A percentile compares a stretch with the other conserved stretches of the same genome.
These are phyloP conservation scores for Drechslerella dactyloides DNA, from an alignment of 2,329 filamentous ascomycete species.

Conservation along the genomic window DNA sequence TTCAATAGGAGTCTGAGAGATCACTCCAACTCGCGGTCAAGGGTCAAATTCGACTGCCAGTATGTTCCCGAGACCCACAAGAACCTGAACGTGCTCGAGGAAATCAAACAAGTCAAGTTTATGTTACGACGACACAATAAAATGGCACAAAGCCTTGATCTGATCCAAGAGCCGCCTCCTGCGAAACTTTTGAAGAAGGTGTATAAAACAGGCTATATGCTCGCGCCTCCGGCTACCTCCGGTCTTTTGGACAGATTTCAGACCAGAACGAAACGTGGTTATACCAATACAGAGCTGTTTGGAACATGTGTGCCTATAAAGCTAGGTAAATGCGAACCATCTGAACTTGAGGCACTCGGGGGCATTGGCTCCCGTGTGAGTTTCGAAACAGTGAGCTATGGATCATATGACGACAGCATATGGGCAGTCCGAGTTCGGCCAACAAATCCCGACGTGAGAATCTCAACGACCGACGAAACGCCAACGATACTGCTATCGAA, in stretches of 20 bases:
- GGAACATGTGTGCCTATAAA: constrained; percentile 55
- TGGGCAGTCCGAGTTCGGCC: constrained; percentile 86
- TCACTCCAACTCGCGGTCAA: constrained; percentile 61
- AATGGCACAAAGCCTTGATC: constrained; percentile 59
- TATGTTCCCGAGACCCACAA: constrained; percentile 77
- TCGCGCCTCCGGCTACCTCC: constrained; percentile 59
- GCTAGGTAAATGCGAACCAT: constrained; percentile 65
- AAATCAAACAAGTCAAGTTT: constrained; percentile 83
- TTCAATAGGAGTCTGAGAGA: constrained; percentile 70
- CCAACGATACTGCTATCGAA: constrained; percentile 30
- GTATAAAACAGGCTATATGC: constrained; percentile 90
- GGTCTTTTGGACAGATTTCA: constrained; percentile 49
- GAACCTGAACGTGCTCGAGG: constrained; percentile 75
- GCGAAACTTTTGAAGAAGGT: constrained; percentile 83
- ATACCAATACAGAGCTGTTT: constrained; percentile 72
- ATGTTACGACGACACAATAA: constrained; percentile 88
- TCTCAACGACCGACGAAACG: constrained; percentile 13
- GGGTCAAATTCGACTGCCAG: constrained; percentile 77
- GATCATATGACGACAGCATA: constrained; percentile 76
- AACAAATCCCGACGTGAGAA: constrained; percentile 68
- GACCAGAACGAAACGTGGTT: constrained; percentile 69
- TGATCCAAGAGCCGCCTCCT: constrained; percentile 20
- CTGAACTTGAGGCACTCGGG: constrained; percentile 71
- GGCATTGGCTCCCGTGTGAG: constrained; percentile 81
- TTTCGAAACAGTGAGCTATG: constrained; percentile 82